Percentiles rank a stretch among this genome's conserved stretches.
Conservation (phyloP, 371 early-diverging fungal species). For the Capillidium rhysosporum region DNA sequence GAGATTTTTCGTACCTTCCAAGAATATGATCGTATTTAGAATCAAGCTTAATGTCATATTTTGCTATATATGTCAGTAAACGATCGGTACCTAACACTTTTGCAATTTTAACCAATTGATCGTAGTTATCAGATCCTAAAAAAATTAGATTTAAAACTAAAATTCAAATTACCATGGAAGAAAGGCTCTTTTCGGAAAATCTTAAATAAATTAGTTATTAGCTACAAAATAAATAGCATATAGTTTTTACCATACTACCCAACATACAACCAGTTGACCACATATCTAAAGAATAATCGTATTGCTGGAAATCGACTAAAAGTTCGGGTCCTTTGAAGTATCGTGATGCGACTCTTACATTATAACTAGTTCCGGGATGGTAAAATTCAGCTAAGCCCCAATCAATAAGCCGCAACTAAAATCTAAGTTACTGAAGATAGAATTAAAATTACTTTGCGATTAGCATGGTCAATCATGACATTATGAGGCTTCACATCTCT, state of each 20-base stretch:
- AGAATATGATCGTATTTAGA: slow-evolving; percentile 66
- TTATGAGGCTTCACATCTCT: slow-evolving; percentile 99
- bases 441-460: slow-evolving; percentile 38
- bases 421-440: background rate
- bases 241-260: slow-evolving; percentile 69
- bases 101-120: slow-evolving; percentile 96
- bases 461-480: slow-evolving; percentile 97
- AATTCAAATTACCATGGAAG: slow-evolving; percentile 66
- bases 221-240: background rate
- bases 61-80: slow-evolving; percentile 72
- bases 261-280: slow-evolving; percentile 99
- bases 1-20: slow-evolving; percentile 20
- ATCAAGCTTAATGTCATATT: slow-evolving; percentile 86
- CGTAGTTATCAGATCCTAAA: slow-evolving; percentile 60
- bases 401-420: slow-evolving; percentile 88
- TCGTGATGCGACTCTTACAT: slow-evolving; percentile 96
- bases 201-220: slow-evolving; percentile 14
- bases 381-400: slow-evolving; percentile 99
- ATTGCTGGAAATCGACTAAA: slow-evolving; percentile 92
- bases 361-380: slow-evolving; percentile 93
- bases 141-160: background rate
- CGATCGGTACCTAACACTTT: slow-evolving; percentile 90
- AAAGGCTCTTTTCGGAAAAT: slow-evolving; percentile 98
- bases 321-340: slow-evolving; percentile 99
- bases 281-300: slow-evolving; percentile 99